phyloP scores from a whole-genome alignment of 176 grass and related monocot genomes.

The Dactylis glomerata region DNA sequence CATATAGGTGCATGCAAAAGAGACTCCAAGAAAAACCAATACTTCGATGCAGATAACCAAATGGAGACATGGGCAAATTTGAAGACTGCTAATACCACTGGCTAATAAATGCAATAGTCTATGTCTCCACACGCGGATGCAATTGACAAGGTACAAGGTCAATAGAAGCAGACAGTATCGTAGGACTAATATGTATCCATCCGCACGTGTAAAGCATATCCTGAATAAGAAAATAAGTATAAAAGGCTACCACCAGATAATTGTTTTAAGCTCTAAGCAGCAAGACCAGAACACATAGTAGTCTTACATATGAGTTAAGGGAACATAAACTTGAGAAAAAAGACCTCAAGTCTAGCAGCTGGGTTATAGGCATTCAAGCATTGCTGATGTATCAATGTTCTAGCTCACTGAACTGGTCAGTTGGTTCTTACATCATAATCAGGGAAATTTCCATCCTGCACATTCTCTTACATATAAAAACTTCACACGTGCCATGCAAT shows the following conservation, averaged over 20 bases:
- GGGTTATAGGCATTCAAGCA: neutral
- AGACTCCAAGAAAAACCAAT: neutral
- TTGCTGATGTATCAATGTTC: neutral
- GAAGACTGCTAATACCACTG: neutral
- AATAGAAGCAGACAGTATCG: neutral
- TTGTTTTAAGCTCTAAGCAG: neutral
- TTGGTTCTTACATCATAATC: conserved; percentile 1
- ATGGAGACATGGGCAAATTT: neutral
- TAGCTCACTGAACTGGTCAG: neutral
- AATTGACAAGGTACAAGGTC: neutral
- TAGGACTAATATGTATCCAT: neutral
- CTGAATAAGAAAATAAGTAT: neutral
- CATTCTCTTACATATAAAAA: neutral
- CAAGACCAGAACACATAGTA: neutral
- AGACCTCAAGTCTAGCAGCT: neutral
- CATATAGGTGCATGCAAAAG: neutral
- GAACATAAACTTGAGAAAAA: neutral
- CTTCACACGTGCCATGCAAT: neutral
- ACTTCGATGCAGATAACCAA: neutral
- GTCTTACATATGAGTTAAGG: neutral
- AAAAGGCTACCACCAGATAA: neutral
- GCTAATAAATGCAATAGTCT: neutral
- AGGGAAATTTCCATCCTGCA: neutral
- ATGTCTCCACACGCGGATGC: neutral
- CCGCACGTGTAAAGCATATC: neutral